Evolutionary conservation across 2,329 filamentous ascomycete genomes (phyloP).

Genomic region (Dendrostoma leiphaemia): DNA sequence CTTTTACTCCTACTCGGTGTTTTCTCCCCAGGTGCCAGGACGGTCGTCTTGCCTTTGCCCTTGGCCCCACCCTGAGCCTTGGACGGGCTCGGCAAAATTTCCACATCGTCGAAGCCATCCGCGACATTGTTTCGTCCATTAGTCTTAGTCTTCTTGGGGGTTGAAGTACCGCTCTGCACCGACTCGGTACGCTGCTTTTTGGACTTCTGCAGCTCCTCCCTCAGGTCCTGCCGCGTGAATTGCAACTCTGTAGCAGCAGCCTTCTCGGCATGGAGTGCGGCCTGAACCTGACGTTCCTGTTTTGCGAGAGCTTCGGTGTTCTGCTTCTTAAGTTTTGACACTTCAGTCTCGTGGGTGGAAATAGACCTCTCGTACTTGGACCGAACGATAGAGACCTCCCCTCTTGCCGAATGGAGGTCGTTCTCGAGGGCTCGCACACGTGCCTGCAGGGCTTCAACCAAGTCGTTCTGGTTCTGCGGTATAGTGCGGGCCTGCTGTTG

Average conservation of each 20-base stretch:
- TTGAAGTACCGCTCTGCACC: constrained; percentile 41
- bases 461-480: constrained; percentile 31
- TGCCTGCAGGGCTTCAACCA: constrained; percentile 48
- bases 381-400: constrained; percentile 74
- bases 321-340: constrained; percentile 60
- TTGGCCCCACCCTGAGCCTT: constrained; percentile 42
- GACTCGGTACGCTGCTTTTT: constrained; percentile 41
- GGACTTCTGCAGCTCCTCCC: constrained; percentile 53
- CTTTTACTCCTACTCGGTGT: constrained; percentile 69
- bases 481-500: constrained; percentile 13
- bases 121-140: constrained; percentile 55
- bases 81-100: constrained; percentile 52
- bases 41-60: constrained; percentile 36
- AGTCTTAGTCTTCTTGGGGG: constrained; percentile 58
- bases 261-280: constrained; percentile 62
- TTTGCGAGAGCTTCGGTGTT: constrained; percentile 63
- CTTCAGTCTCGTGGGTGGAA: constrained; percentile 61
- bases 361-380: constrained; percentile 62
- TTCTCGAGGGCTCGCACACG: constrained; percentile 52
- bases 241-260: constrained; percentile 66
- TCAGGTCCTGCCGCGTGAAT: constrained; percentile 71
- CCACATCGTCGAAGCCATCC: constrained; percentile 75
- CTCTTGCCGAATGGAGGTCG: constrained; percentile 61
- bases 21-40: constrained; percentile 45
- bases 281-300: constrained; percentile 63